Base-by-base conservation (phyloP, 352 stramenopile species). In the Aphanomyces euteiches region DNA sequence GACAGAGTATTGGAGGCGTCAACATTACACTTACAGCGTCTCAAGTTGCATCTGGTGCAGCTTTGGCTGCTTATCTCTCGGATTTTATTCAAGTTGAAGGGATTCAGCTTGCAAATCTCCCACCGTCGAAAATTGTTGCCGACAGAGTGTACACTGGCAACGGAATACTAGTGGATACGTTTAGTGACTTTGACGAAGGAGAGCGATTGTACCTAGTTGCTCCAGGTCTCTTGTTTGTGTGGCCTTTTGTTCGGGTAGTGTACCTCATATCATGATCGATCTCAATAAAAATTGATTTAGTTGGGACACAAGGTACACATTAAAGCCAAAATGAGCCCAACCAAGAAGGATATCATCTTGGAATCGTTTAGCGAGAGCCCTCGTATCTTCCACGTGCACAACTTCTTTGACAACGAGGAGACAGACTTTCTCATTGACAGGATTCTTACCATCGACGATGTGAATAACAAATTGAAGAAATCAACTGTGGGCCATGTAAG, bases 401-500 rank as follows among this genome's bases (percentile, higher is more conserved):
- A 96, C 58, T 97, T 97, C 60, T 94, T 97, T 69, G 86, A 77
- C 50, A 70, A 77, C 34, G 79, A 85, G 4, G 90, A 97, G 66
- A 85, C 88, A 7, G 84, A 96, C 60, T 77, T 78, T 10, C 74
- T 97, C 58, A 89, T 97, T 47, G 72, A 87, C 41, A 82, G 81
- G 70, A 94, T 89, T 47, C 59, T 93, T 28, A 79, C 86, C 66
- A 95, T 96, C 75, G 78, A 89, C 37, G 85, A 96, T 73, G 77
- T 92, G 53, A 50, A 68, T 57, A 90, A 92, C 73, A 89, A 91
- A 60, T 79, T 96, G 53, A 85, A 92, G 75, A 88, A 88, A 67
- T 96, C 88, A 60, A 79, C 79, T 12, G 86, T 92, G 39, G 87
- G 84, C 0, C 85, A 90, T 69, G 72, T 80, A 57, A 90, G 83